Evolutionary conservation across 371 early-diverging fungal species (phyloP).

Genomic region (Syncephalastrum contaminatum): DNA sequence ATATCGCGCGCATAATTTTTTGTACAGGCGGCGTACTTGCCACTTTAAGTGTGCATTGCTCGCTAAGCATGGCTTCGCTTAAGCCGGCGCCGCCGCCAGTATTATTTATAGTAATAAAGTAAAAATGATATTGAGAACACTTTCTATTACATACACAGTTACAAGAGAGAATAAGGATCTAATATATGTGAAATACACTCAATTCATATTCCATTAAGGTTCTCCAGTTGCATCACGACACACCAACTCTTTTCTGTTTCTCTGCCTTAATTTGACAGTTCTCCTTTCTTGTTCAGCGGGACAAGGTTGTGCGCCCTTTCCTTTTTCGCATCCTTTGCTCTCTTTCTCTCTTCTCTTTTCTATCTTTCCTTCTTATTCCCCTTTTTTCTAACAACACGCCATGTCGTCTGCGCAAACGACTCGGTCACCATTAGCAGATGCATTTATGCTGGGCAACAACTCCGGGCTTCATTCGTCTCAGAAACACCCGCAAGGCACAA

Average conservation of each 20-base stretch:
- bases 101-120: not conserved
- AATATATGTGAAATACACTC: slow-evolving; percentile 1
- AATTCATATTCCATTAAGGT: not conserved
- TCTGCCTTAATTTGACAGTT: not conserved
- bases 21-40: not conserved
- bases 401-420: slow-evolving; percentile 19
- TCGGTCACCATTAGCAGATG: slow-evolving; percentile 14
- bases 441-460: slow-evolving; percentile 8
- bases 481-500: slow-evolving; percentile 7
- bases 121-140: not conserved
- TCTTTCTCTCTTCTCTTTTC: slow-evolving; percentile 4
- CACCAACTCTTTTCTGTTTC: slow-evolving; percentile 2
- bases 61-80: slow-evolving; percentile 44
- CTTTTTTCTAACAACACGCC: slow-evolving; percentile 1
- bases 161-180: no score
- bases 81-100: slow-evolving; percentile 40
- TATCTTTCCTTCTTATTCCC: slow-evolving; percentile 1
- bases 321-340: slow-evolving; percentile 5
- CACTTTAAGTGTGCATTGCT: slow-evolving; percentile 16
- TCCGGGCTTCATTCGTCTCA: slow-evolving; percentile 3
- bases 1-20: slow-evolving; percentile 64
- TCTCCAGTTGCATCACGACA: slow-evolving; percentile 2
- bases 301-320: slow-evolving; percentile 1
- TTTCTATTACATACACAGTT: no score
- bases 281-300: not conserved